Base-by-base conservation (phyloP, 345 rosid genomes). In the Arabis alpina region DNA sequence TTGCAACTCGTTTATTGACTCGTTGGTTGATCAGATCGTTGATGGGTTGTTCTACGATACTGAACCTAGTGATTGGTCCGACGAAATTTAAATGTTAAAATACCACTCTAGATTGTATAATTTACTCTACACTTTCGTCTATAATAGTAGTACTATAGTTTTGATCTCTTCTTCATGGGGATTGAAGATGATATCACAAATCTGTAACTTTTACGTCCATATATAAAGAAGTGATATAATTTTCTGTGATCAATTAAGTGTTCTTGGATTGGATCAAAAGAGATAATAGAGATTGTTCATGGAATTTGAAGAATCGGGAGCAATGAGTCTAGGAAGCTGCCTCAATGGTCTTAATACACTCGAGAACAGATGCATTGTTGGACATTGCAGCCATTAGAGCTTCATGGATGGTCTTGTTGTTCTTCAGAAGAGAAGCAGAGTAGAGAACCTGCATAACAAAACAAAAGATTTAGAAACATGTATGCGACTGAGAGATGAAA, bases 1-100 rank as follows among this genome's bases (percentile, higher is more conserved):
- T 7, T 91, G 96, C 72, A 91, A 82, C 84, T 62, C 96, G 4
- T 82, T 93, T 10, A 87, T 93, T 13, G 98, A 93, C 76, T 84
- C 96, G 13, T 81, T 93, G 24, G 84, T 93, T 15, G 96, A 93
- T 49, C 96, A 87, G 71, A 84, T 93, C 67, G 81, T 93, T 1
- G 97, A 93, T 49, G 97, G 97, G n/a, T 80, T 93, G 77, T 93
- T 93, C 91, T 91, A 87, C 8, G 97, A 86, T 19, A 71, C 64
- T 1, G 81, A 86, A 47, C 72, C 73, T 25, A 79, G 65, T 61
- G 96, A 88, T 51, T 86, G 93, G 93, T 77, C 88, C 4, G 96
- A 92, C 61, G 93, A 87, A 4, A 45, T 79, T 10, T 92, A 72
- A 79, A 32, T 27, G 4, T 8, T 50, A 40, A 0, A 0, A 53